Base-by-base conservation (phyloP, 768 basidiomycete species). In the Xanthoconium purpureum region DNA sequence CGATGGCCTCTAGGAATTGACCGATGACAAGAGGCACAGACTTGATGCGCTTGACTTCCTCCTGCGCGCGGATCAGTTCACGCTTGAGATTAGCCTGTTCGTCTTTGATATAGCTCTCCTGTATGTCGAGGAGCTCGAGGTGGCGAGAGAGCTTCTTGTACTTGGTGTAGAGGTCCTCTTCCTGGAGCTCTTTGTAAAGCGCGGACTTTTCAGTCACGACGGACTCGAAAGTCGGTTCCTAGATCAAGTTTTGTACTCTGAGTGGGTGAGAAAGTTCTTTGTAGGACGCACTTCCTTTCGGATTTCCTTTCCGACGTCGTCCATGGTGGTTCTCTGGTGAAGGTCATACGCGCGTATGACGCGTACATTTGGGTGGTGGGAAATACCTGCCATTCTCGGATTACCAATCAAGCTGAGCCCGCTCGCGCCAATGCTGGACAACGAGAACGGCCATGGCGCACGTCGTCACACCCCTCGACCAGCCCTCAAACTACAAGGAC, bases 21-120 rank as follows among this genome's bases (percentile, higher is more conserved):
- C 97, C 97, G 67, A 99, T 99, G 69, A 99, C 97, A 15, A 99
- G 86, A 0, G 97, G 97, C 7, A 99, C 97, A 51, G 92, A 92
- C 75, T 98, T 94, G 71, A 99, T 99, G 56, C 97, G 91, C 75
- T 98, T 97, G 69, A 99, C 97, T 76, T 99, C 97, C 72, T 99
- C 97, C 70, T 99, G 97, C 0, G 97, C 97, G 54, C 97, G 92
- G 63, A 98, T 90, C 58, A 99, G 88, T 74, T 99, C 97, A 48
- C 96, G 87, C 73, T 98, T 96, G 54, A 99, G 84, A 68, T 98
- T 98, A 15, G 91, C 91, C 66, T 97, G 95, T 73, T 99, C 97
- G 65, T 99, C 96, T 71, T 98, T 96, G 74, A 99, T 97, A 71
- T 98, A 99, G 75, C 89, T 90, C 74, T 98, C 91, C 66, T 89